Base-by-base conservation (phyloP, 495 filamentous ascomycete genomes). In the Bathelium albidoporum region DNA sequence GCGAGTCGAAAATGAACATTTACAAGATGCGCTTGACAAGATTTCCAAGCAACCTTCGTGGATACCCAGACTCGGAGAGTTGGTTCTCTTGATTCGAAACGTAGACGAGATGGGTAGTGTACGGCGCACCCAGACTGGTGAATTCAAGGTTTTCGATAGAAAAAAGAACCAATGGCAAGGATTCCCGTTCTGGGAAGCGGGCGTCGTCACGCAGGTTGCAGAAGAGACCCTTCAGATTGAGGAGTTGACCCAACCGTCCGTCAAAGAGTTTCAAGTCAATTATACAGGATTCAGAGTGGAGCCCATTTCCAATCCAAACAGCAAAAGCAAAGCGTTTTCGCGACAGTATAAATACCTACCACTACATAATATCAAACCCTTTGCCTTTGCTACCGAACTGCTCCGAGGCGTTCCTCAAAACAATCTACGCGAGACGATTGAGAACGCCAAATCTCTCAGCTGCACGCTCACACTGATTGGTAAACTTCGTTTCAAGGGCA, bases 231-330 rank as follows among this genome's bases (percentile, higher is more conserved):
- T 73, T 10, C 68, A 70, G 2, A 68, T 80, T 26, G 68, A 79
- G 26, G 81, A 85, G 52, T 71, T 83, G 2, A 66, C 76, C 11
- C 61, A 69, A 28, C 73, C 73, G 1, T 69, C 68, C 0, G 39
- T 66, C 0, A 83, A 82, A 62, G 61, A 76, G 41, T 68, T 64
- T 34, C 71, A 62, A 4, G 69, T 83, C n/a, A 82, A 76, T 64
- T 75, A 80, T 52, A 79, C 78, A n/a, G 83, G 84, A 0, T 83
- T 83, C 59, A 80, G 83, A 2, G 75, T 87, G 2, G 83, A 86
- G 66, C 80, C 78, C 0, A 72, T 82, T 1, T 78, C 83, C 0
- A 70, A 83, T 45, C 80, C 80, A 0, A 75, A 81, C 59, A 52
- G 71, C 31, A 66, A 71, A n/a, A 73, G 81, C 62, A 85, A 85